Conservation (phyloP, 2,329 filamentous ascomycete species). For the Thelonectria olida region DNA sequence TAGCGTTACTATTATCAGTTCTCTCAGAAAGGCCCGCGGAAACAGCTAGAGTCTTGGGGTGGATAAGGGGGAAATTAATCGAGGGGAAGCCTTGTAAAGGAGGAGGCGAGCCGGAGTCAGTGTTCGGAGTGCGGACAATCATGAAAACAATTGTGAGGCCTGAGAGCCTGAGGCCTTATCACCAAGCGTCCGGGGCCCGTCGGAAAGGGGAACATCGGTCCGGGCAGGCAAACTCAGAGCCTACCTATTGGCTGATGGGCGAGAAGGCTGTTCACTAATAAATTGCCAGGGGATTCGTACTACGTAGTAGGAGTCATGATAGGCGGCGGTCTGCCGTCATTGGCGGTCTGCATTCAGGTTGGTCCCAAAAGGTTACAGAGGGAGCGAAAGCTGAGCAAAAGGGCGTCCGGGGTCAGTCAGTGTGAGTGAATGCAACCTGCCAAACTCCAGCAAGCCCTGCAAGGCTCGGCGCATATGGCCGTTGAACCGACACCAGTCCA, state of each 20-base stretch:
- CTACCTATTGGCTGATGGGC: not conserved
- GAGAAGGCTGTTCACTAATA: not conserved
- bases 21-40: not conserved
- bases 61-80: conserved; percentile 35
- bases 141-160: not conserved
- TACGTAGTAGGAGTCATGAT: conserved; percentile 5
- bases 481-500: not conserved
- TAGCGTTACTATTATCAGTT: conserved; percentile 18
- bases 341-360: not conserved
- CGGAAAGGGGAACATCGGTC: conserved; percentile 7
- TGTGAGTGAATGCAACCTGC: conserved; percentile 16
- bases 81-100: conserved; percentile 18
- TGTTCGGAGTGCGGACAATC: not conserved
- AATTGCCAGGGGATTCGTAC: not conserved
- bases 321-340: not conserved
- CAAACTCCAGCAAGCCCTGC: conserved; percentile 4
- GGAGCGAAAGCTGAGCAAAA: not conserved
- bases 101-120: not conserved
- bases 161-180: conserved; percentile 29
- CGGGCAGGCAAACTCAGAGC: not conserved
- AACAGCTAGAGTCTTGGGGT: conserved; percentile 19
- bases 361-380: not conserved
- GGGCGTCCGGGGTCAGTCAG: not conserved
- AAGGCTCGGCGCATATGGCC: not conserved
- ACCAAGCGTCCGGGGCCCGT: conserved; percentile 13